Evolutionary conservation across 345 rosid genomes (phyloP).

Genomic region (Capsella bursapastoris): DNA sequence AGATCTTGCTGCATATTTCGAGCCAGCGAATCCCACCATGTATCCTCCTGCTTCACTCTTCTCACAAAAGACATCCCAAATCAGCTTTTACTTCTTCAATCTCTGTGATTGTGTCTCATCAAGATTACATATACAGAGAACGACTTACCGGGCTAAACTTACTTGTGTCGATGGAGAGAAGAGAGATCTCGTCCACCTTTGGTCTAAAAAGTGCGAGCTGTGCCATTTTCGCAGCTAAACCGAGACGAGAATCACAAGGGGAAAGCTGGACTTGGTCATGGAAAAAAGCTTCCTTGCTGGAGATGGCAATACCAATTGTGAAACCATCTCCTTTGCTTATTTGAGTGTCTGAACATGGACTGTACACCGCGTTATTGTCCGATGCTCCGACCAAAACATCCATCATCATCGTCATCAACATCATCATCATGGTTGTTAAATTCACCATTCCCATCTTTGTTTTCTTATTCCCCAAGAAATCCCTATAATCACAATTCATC

Average conservation of each 20-base stretch:
- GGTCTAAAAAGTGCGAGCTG: constrained; percentile 82
- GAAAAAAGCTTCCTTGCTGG: constrained; percentile 69
- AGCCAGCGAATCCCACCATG: constrained; percentile 95
- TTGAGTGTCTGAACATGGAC: constrained; percentile 72
- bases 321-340: constrained; percentile 78
- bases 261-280: constrained; percentile 71
- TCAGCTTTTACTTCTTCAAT: background rate
- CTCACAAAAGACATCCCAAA: constrained; percentile 16
- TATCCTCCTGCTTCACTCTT: constrained; percentile 69
- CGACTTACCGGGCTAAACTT: constrained; percentile 62
- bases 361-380: constrained; percentile 60
- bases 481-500: background rate
- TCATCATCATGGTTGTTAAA: constrained; percentile 23
- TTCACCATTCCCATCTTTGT: constrained; percentile 13
- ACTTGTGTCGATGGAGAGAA: constrained; percentile 67
- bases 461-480: constrained; percentile 34
- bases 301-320: constrained; percentile 72
- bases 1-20: constrained; percentile 94
- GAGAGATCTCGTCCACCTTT: constrained; percentile 78
- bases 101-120: background rate
- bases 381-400: constrained; percentile 46
- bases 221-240: constrained; percentile 52
- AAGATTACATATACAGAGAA: background rate
- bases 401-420: constrained; percentile 6
- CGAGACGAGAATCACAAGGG: constrained; percentile 83